Base-by-base conservation (phyloP, 106 monocot genomes). In the Apostasia shenzhenica region DNA sequence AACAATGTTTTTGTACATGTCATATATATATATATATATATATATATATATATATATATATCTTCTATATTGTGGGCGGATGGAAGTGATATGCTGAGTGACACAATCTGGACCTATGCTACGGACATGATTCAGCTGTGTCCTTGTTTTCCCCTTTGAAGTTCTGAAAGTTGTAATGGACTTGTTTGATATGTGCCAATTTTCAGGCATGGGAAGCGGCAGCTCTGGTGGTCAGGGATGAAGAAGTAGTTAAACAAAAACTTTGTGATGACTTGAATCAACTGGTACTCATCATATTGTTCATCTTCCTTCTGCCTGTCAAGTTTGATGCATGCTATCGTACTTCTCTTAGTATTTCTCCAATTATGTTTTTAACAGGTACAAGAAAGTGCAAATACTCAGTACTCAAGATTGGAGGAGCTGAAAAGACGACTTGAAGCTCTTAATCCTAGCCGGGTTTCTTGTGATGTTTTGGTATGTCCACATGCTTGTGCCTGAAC, bases 211-310 rank as follows among this genome's bases (percentile, higher is more conserved):
- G 99, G 99, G 99, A 90, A 80, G 90, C 79, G 75, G 85, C 99
- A 60, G 75, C 68, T 57, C 79, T 90, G 80, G 76, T 73, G 78
- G 79, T 99, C 38, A 90, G 82, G 77, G 85, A 93, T 67, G 99
- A 99, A 68, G 99, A 93, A 72, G 85, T 70, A 70, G 70, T 62
- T 12, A 99, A 99, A 77, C 67, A 99, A 76, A 87, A 85, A 59
- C 90, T 99, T 14, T 99, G 99, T 78, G 93, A 93, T 61, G 99
- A 99, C 72, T 76, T 99, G 46, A 99, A 82, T 85, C 68, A 75
- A 42, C 80, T 99, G 77, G 99, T 93, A 85, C 60, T 14, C 69
- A 47, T 73, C 26, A 26, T 26, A 26, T 48, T 12, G n/a, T 38
- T 47, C 39, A 2, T 72, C 44, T 56, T 14, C 50, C 45, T 6